Conservation (phyloP, 306 rosid genomes). For the apple (Malus domestica) region DNA sequence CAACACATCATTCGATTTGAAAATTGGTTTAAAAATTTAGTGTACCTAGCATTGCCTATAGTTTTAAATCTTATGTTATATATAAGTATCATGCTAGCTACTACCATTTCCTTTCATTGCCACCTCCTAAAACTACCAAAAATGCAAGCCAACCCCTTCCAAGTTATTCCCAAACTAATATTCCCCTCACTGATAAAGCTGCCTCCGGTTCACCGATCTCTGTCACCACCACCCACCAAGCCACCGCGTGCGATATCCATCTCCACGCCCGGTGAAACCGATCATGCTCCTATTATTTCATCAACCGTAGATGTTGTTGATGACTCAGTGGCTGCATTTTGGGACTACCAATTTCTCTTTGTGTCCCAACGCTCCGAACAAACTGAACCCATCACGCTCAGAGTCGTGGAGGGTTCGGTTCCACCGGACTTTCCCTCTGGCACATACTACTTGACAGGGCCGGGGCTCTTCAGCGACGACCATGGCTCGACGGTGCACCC, state of each 20-base stretch:
- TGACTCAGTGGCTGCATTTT: slow-evolving; percentile 52
- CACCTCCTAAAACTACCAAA: background rate
- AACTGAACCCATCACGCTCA: slow-evolving; percentile 28
- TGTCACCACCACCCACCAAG: background rate
- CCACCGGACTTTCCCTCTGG: slow-evolving; percentile 71
- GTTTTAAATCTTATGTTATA: background rate
- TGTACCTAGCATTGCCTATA: too few relatives aligned
- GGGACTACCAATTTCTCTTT: slow-evolving; percentile 85
- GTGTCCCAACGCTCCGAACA: slow-evolving; percentile 68
- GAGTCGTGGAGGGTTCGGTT: slow-evolving; percentile 42
- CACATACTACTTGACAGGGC: slow-evolving; percentile 72
- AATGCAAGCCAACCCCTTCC: slow-evolving; percentile 48
- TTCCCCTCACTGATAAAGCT: slow-evolving; percentile 32
- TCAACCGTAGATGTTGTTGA: slow-evolving; percentile 22
- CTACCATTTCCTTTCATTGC: background rate
- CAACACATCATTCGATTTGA: too few relatives aligned
- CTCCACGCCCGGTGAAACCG: slow-evolving; percentile 18
- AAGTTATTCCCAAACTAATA: slow-evolving; percentile 13
- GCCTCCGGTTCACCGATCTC: slow-evolving; percentile 22
- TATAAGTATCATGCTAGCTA: background rate
- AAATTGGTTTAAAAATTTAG: too few relatives aligned
- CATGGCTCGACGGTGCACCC: slow-evolving; percentile 96
- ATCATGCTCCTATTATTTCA: slow-evolving; percentile 6
- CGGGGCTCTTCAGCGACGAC: slow-evolving; percentile 72
- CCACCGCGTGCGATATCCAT: slow-evolving; percentile 38